Conservation (phyloP, 2,329 filamentous ascomycete genomes). For the Westerdykella sp. region DNA sequence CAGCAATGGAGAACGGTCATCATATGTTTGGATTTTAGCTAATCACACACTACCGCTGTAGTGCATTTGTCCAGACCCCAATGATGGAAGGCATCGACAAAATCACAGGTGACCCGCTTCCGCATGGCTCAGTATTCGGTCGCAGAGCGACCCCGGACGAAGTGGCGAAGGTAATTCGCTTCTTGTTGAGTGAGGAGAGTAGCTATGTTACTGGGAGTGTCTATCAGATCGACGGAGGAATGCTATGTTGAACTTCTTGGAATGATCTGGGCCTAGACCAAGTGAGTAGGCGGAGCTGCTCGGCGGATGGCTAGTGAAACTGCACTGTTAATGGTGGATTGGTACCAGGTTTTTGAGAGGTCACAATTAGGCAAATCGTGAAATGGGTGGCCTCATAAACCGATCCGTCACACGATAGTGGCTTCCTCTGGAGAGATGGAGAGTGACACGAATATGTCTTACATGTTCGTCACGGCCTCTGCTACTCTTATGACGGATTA, state of each 20-base stretch:
- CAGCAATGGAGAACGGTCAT: neutral
- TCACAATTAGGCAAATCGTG: no score
- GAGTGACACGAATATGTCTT: no score
- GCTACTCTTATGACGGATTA: no score
- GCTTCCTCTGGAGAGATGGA: no score
- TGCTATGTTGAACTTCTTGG: conserved; percentile 3
- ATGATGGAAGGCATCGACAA: conserved; percentile 10
- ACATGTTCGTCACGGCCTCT: no score
- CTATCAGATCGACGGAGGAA: conserved; percentile 14
- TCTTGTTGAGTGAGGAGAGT: conserved; percentile 15
- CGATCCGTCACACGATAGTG: no score
- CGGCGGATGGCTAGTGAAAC: no score
- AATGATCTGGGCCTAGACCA: no score
- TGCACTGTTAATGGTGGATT: no score
- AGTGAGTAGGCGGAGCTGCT: no score
- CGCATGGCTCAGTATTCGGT: conserved; percentile 10
- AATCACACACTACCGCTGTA: neutral
- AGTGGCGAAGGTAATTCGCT: conserved; percentile 11
- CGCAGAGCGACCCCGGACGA: conserved; percentile 10
- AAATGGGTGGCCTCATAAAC: no score
- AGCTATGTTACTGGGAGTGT: conserved; percentile 13
- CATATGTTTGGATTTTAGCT: neutral
- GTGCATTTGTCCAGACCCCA: conserved; percentile 14
- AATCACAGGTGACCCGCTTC: conserved; percentile 6
- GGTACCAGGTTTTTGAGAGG: no score